Percentiles rank a stretch among this genome's conserved stretches.
phyloP scores from a whole-genome alignment of 2,329 filamentous ascomycete genomes.

The Claviceps purpurea region DNA sequence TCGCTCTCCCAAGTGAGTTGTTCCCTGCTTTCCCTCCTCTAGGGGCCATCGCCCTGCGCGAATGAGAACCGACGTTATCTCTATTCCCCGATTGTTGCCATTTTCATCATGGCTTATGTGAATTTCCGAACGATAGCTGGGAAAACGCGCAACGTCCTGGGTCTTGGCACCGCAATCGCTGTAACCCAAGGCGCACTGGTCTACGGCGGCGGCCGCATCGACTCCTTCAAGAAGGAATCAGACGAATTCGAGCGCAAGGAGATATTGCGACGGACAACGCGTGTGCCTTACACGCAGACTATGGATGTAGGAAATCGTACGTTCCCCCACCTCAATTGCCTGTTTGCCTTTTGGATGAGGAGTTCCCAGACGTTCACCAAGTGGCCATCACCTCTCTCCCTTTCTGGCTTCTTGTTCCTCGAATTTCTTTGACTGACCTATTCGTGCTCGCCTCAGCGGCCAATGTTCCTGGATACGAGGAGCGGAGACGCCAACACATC shows the following conservation, averaged over 20 bases:
- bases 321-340: constrained; percentile 9
- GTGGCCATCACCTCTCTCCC: not conserved
- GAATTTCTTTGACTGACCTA: not conserved
- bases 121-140: constrained; percentile 14
- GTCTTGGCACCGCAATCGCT: constrained; percentile 47
- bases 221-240: constrained; percentile 39
- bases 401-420: not conserved
- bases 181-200: constrained; percentile 49
- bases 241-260: constrained; percentile 68
- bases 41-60: too few relatives aligned
- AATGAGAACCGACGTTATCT: not conserved
- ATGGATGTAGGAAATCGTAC: constrained; percentile 75
- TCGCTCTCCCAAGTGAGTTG: constrained; percentile 58
- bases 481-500: constrained; percentile 68
- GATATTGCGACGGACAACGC: constrained; percentile 56
- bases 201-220: constrained; percentile 51
- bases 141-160: constrained; percentile 57
- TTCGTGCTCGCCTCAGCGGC: constrained; percentile 44
- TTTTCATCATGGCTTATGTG: not conserved
- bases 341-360: not conserved
- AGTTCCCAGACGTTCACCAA: not conserved
- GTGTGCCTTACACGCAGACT: constrained; percentile 66
- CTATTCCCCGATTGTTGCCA: not conserved
- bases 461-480: constrained; percentile 67
- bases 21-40: not conserved